Percentiles rank a stretch among this genome's conserved stretches.
phyloP scores from a whole-genome alignment of 2,329 filamentous ascomycete genomes.

The Scedosporium minutisporum region DNA sequence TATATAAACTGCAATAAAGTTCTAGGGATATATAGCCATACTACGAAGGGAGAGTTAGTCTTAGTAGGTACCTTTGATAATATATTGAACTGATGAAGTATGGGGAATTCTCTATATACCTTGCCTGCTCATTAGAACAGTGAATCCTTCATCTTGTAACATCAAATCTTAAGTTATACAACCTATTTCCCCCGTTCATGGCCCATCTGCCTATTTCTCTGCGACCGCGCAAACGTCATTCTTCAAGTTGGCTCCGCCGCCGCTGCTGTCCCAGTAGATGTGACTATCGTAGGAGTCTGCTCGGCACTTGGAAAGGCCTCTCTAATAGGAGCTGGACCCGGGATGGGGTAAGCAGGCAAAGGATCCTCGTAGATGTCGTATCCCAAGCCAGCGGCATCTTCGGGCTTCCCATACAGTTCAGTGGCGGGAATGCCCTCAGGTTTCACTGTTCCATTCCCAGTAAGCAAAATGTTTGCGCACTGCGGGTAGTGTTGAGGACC shows the following conservation, averaged over 20 bases:
- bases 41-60: too few species aligned
- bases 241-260: neutral
- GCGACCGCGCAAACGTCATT: neutral
- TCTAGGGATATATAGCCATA: too few species aligned
- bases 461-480: constrained; percentile 39
- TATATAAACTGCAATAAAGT: too few species aligned
- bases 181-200: too few species aligned
- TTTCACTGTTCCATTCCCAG: constrained; percentile 23
- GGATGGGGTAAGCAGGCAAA: constrained; percentile 21
- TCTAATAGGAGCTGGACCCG: constrained; percentile 17
- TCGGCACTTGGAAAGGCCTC: constrained; percentile 6
- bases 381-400: constrained; percentile 24
- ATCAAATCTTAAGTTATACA: too few species aligned
- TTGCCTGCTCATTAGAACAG: too few species aligned
- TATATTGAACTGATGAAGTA: too few species aligned
- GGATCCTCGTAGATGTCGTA: constrained; percentile 27
- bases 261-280: neutral
- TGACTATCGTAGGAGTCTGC: neutral
- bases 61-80: too few species aligned
- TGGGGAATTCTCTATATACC: too few species aligned
- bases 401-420: constrained; percentile 23
- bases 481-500: constrained; percentile 42
- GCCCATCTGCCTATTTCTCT: neutral
- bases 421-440: constrained; percentile 22
- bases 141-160: too few species aligned